phyloP scores from a whole-genome alignment of 345 rosid genomes.

The Adansonia digitata region DNA sequence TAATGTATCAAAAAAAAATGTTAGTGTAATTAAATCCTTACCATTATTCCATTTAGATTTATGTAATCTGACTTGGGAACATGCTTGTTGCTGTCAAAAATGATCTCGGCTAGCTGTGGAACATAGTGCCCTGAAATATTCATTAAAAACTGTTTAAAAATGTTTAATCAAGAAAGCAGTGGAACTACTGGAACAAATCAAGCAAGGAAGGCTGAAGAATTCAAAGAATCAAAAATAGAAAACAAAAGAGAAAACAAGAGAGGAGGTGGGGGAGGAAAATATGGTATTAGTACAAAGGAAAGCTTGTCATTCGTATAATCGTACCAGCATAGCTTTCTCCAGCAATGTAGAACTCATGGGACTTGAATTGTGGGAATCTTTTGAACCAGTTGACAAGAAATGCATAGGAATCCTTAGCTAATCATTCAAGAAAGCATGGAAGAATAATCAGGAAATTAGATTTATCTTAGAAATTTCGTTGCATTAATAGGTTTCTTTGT shows the following conservation, averaged over 20 bases:
- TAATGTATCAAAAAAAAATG: background rate
- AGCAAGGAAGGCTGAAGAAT: background rate
- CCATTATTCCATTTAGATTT: slow-evolving; percentile 70
- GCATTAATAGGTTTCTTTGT: background rate
- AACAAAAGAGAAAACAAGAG: background rate
- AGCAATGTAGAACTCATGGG: slow-evolving; percentile 52
- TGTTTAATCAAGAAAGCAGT: background rate
- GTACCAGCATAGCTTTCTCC: slow-evolving; percentile 80
- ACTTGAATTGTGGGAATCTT: slow-evolving; percentile 61
- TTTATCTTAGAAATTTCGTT: background rate
- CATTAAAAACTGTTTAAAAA: slow-evolving; percentile 3
- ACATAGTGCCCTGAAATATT: slow-evolving; percentile 64
- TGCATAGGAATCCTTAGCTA: slow-evolving; percentile 49
- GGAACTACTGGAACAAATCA: background rate
- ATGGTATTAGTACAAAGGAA: background rate
- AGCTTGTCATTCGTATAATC: slow-evolving; percentile 11
- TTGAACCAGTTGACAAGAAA: slow-evolving; percentile 65
- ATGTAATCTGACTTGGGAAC: slow-evolving; percentile 39
- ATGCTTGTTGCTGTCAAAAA: slow-evolving; percentile 47
- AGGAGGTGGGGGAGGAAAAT: background rate
- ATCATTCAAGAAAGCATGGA: background rate
- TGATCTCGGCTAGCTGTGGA: slow-evolving; percentile 69
- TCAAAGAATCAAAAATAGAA: background rate
- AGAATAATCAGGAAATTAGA: background rate
- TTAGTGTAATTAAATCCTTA: slow-evolving; percentile 15